Evolutionary conservation across 805 yeast species (phyloP), one percentile per base, ranked within the genome.

Genomic region (Metschnikowia henanensis): DNA sequence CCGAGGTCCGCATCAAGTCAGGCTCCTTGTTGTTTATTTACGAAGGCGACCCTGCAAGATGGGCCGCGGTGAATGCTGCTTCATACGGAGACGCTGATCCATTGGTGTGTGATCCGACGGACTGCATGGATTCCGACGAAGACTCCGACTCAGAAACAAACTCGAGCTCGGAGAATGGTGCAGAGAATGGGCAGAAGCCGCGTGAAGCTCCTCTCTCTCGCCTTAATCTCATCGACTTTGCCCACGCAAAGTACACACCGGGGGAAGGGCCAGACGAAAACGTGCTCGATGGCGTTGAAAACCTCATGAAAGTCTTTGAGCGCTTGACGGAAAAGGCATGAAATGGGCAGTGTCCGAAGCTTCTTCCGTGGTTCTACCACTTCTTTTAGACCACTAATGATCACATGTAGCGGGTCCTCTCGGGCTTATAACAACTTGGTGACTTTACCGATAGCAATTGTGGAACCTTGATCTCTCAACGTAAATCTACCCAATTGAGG

Each of bases 401-500:
- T n/a, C n/a, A n/a, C n/a, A n/a, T n/a, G n/a, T n/a, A n/a, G n/a
- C n/a, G n/a, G n/a, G n/a, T n/a, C n/a, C n/a, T n/a, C n/a, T n/a
- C n/a, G n/a, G 29, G 29, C 63, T 49, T 78, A 83, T 66, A 90
- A 73, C 53, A 94, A 73, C 73, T 92, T 92, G 47, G 96, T 87
- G 60, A 94, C 89, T 72, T 92, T 91, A 72, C 99, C 99, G 68
- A 94, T 94, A 53, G 99, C 99, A 70, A 94, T 91, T 41, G 99
- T 94, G 51, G 83, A 83, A 64, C 98, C 99, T 74, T 94, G 98
- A 71, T 94, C 99, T 79, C 99, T 90, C 66, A 94, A 79, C 22
- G 99, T 94, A 69, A 94, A 94, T 72, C 99, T 84, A 65, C 99
- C 99, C 60, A 94, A 79, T 72, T 94, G 98, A 55, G 92, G 97